Evolutionary conservation across 352 stramenopile genomes (phyloP).

Genomic region (Nothophytophthora sp.): DNA sequence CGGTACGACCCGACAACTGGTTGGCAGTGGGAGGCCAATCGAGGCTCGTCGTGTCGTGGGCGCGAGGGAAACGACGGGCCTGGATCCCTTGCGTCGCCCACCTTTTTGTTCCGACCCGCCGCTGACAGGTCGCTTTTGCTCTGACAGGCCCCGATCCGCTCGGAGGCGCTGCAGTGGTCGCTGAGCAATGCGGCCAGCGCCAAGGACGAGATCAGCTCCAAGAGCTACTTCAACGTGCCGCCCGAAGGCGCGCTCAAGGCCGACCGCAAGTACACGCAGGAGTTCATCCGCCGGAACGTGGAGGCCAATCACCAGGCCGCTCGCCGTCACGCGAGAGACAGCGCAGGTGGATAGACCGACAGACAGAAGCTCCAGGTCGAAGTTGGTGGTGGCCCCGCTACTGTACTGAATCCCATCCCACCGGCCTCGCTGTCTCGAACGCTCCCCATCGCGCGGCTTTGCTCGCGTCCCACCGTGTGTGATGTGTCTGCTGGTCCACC

Average conservation of each 20-base stretch:
- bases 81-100: not conserved
- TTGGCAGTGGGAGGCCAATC: no score
- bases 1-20: slow-evolving; percentile 22
- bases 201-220: slow-evolving; percentile 42
- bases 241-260: slow-evolving; percentile 49
- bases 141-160: slow-evolving; percentile 18
- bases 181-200: slow-evolving; percentile 50
- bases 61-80: no score
- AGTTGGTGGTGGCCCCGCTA: no score
- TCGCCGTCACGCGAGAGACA: slow-evolving; percentile 15
- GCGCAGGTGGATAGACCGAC: no score
- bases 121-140: slow-evolving; percentile 9
- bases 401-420: no score
- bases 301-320: slow-evolving; percentile 40
- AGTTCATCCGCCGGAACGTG: slow-evolving; percentile 64
- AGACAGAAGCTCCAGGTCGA: no score
- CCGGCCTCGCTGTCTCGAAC: no score
- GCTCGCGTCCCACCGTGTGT: no score
- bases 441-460: no score
- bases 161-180: slow-evolving; percentile 41
- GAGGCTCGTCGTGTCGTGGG: no score
- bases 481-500: no score
- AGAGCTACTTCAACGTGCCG: slow-evolving; percentile 50
- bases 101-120: not conserved
- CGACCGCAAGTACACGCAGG: slow-evolving; percentile 62